These are phyloP conservation scores for Neurospora sp. DNA, from an alignment of 495 filamentous ascomycete species.

Conservation along the genomic window DNA sequence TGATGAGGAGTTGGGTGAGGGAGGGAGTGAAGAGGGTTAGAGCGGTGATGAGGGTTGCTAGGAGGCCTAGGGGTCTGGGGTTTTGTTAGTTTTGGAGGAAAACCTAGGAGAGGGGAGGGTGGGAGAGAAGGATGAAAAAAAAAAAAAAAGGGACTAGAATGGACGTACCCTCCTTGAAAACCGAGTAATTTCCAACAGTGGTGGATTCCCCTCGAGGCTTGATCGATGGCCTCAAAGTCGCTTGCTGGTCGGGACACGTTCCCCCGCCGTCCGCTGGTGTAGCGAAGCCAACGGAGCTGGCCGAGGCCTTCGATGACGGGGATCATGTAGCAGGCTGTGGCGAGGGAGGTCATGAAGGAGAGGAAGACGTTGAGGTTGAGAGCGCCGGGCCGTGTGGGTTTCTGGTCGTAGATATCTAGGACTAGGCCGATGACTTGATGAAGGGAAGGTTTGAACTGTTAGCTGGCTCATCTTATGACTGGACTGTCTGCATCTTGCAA, in stretches of 20 bases:
- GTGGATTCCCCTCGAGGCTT: slow-evolving; percentile 26
- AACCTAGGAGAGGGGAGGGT: no score
- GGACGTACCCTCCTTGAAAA: slow-evolving; percentile 4
- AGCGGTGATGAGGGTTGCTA: not conserved
- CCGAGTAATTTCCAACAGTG: not conserved
- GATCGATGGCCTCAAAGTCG: slow-evolving; percentile 31
- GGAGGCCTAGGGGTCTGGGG: not conserved
- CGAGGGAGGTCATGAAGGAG: slow-evolving; percentile 29
- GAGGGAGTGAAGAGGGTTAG: not conserved
- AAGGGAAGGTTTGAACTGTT: not conserved
- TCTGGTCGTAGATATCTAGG: slow-evolving; percentile 25
- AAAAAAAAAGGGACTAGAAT: no score
- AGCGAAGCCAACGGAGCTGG: slow-evolving; percentile 37
- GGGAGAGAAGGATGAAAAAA: no score
- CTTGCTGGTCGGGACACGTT: slow-evolving; percentile 16
- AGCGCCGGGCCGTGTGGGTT: slow-evolving; percentile 27
- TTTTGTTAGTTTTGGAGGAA: no score
- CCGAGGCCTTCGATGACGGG: slow-evolving; percentile 25
- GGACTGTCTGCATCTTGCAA: no score
- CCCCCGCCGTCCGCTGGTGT: slow-evolving; percentile 5
- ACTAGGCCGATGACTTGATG: slow-evolving; percentile 20
- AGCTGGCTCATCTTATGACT: not conserved
- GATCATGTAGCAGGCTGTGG: slow-evolving; percentile 26
- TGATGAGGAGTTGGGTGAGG: not conserved
- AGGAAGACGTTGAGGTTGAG: slow-evolving; percentile 35